Percentiles rank a stretch among this genome's conserved stretches.
These are phyloP conservation scores for Lodderomyces parapsilosis DNA, from an alignment of 1,139 yeast species.

Conservation along the genomic window DNA sequence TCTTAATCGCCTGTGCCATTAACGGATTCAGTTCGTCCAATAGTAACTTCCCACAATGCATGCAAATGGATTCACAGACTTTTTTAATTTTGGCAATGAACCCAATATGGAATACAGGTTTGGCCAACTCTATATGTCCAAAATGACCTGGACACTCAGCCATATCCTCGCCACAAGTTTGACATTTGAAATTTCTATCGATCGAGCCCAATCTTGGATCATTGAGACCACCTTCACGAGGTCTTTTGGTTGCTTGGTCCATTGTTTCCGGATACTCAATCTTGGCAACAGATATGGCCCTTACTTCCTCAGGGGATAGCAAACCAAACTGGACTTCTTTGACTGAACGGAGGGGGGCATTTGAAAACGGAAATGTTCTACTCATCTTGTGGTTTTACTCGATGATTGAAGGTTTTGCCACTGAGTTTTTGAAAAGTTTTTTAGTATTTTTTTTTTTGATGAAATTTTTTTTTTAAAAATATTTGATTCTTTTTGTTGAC, in stretches of 20 bases:
- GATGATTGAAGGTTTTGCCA: neutral
- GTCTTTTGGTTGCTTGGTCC: conserved; percentile 95
- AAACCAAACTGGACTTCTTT: conserved; percentile 99
- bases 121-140: conserved; percentile 97
- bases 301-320: conserved; percentile 94
- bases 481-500: neutral
- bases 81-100: conserved; percentile 92
- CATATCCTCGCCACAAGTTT: conserved; percentile 99
- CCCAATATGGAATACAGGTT: conserved; percentile 97
- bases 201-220: conserved; percentile 97
- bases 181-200: conserved; percentile 96
- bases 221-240: conserved; percentile 94
- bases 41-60: conserved; percentile 95
- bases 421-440: conserved; percentile 1
- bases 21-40: conserved; percentile 84
- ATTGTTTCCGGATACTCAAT: conserved; percentile 98
- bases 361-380: conserved; percentile 83
- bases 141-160: conserved; percentile 99
- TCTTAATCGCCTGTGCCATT: conserved; percentile 85
- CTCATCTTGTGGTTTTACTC: conserved; percentile 27
- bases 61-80: conserved; percentile 94
- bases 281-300: conserved; percentile 96
- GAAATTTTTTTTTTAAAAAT: no score
- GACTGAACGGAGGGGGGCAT: conserved; percentile 95
- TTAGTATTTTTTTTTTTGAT: conserved; percentile 1